These are phyloP conservation scores for Drechslera avenae DNA, from an alignment of 2,329 filamentous ascomycete species.

Conservation along the genomic window DNA sequence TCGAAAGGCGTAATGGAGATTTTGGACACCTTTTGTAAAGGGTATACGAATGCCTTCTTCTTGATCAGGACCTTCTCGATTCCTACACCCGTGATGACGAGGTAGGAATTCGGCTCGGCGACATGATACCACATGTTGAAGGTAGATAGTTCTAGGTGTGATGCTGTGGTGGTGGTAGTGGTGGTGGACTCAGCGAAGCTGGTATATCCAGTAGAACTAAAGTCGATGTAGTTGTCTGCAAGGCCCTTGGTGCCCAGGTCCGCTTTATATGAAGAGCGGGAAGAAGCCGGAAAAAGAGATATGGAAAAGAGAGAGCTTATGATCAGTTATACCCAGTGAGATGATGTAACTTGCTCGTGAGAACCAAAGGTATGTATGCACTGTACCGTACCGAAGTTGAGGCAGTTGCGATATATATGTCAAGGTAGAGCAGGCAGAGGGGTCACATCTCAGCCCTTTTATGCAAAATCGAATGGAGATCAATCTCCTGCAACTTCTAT, in stretches of 20 bases:
- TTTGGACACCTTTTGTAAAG: slow-evolving; percentile 49
- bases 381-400: slow-evolving; percentile 3
- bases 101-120: slow-evolving; percentile 79
- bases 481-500: background rate
- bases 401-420: background rate
- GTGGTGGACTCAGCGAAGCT: background rate
- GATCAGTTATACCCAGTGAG: background rate
- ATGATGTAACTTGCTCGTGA: background rate
- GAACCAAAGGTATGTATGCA: background rate
- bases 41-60: slow-evolving; percentile 63
- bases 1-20: slow-evolving; percentile 74
- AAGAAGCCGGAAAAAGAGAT: background rate
- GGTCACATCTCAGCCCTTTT: background rate
- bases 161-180: background rate
- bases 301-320: too few relatives aligned
- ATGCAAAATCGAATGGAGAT: background rate
- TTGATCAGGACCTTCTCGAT: slow-evolving; percentile 75
- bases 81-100: slow-evolving; percentile 82
- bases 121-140: slow-evolving; percentile 63
- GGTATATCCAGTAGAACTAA: background rate
- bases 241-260: background rate
- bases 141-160: background rate
- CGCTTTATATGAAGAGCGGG: background rate
- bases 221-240: background rate
- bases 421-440: background rate